Evolutionary conservation across 148 eudicot genomes (phyloP).

Genomic region (Pouteria glomerata): DNA sequence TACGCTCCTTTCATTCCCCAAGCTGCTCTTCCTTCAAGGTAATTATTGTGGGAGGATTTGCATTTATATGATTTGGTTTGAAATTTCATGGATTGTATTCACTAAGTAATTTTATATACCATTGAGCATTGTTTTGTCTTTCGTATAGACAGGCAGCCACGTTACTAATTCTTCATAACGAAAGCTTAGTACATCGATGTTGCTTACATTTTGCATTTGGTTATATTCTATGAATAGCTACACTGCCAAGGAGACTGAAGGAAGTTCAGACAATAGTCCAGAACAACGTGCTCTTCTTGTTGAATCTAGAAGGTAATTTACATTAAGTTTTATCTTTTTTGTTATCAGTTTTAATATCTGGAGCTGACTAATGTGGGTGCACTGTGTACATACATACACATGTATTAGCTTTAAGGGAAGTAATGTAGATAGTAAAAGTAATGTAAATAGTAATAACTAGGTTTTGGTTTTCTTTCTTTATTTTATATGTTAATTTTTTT

Average conservation of each 20-base stretch:
- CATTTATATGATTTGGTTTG: background rate
- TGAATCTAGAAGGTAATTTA: conserved; percentile 22
- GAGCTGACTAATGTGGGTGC: too few relatives aligned
- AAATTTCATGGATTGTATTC: background rate
- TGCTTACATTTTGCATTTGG: background rate
- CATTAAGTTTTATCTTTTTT: background rate
- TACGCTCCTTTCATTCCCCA: conserved; percentile 29
- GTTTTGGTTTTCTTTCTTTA: too few relatives aligned
- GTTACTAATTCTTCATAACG: background rate
- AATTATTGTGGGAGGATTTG: background rate
- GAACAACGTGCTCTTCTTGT: conserved; percentile 21
- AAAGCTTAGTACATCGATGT: background rate
- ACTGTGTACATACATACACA: background rate
- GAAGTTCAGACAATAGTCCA: conserved; percentile 7
- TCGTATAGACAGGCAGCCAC: background rate
- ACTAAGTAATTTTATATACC: background rate
- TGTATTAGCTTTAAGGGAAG: background rate
- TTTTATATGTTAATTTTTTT: too few relatives aligned
- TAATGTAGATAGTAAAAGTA: too few relatives aligned
- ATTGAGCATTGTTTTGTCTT: background rate
- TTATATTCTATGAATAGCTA: conserved; percentile 13
- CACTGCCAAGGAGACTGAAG: conserved; percentile 10
- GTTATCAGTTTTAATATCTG: background rate
- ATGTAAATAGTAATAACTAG: too few relatives aligned
- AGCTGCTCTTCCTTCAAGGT: conserved; percentile 24